Evolutionary conservation across 1,284 basidiomycete species (phyloP).

Genomic region (Fomitiporia mediterranea): DNA sequence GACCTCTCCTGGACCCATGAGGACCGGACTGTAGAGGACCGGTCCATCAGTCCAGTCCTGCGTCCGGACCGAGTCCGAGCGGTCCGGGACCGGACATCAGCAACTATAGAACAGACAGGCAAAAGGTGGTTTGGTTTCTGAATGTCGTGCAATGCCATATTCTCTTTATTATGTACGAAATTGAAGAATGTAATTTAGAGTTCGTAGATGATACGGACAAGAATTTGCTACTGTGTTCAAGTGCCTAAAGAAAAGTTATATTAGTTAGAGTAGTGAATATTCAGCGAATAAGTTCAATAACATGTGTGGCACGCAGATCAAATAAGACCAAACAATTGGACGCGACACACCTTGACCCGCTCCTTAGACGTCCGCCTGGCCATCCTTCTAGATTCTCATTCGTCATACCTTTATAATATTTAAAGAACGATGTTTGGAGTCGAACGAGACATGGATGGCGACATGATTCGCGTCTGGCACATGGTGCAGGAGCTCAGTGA

Average conservation of each 20-base stretch:
- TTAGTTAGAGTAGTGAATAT: background rate
- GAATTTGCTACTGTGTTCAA: background rate
- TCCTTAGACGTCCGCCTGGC: background rate
- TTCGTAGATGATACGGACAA: background rate
- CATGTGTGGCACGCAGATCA: background rate
- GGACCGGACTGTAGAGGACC: too few species aligned
- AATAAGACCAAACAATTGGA: background rate
- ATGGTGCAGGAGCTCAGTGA: constrained; percentile 80
- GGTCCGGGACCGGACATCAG: too few species aligned
- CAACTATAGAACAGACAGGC: too few species aligned
- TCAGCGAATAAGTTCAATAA: too few species aligned
- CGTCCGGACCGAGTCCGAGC: too few species aligned
- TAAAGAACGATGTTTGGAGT: constrained; percentile 7
- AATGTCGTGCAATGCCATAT: background rate
- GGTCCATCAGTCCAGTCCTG: too few species aligned
- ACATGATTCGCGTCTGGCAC: constrained; percentile 71
- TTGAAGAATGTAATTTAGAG: background rate
- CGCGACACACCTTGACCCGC: background rate
- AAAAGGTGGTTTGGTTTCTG: constrained; percentile 55
- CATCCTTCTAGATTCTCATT: background rate
- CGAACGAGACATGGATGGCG: constrained; percentile 55
- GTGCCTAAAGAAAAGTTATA: background rate
- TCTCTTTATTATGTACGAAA: too few species aligned
- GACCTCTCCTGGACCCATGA: too few species aligned
- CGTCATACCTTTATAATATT: background rate